Percentiles rank a stretch among this genome's conserved stretches.
phyloP scores from a whole-genome alignment of 139 green algal genomes.

The Pedinophyceae sp. region DNA sequence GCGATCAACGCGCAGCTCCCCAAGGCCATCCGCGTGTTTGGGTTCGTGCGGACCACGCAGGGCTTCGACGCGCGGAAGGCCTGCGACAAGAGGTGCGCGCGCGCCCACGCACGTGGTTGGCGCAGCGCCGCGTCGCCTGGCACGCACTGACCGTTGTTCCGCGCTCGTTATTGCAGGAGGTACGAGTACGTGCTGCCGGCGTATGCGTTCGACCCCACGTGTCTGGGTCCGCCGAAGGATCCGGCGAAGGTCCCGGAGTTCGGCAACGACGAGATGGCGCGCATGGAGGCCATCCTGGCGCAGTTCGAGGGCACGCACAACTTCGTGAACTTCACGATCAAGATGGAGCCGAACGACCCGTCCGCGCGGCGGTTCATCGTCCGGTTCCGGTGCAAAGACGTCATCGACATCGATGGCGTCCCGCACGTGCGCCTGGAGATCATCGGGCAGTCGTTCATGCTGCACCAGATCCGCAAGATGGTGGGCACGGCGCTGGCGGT shows the following conservation, averaged over 20 bases:
- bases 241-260: conserved; percentile 8
- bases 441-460: conserved; percentile 78
- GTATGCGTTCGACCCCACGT: conserved; percentile 55
- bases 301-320: conserved; percentile 77
- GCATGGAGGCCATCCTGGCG: conserved; percentile 46
- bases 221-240: conserved; percentile 1
- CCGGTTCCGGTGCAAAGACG: conserved; percentile 29
- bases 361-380: conserved; percentile 52
- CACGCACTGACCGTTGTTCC: too few species aligned
- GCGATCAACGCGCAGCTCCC: conserved; percentile 57
- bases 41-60: conserved; percentile 56
- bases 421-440: conserved; percentile 48
- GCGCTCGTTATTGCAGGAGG: too few species aligned
- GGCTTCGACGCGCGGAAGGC: conserved; percentile 72
- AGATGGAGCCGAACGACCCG: conserved; percentile 14
- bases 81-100: conserved; percentile 37
- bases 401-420: conserved; percentile 22
- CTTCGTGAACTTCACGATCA: conserved; percentile 81
- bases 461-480: conserved; percentile 91
- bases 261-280: conserved; percentile 15
- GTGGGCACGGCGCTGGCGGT: conserved; percentile 55
- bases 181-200: conserved; percentile 95
- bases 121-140: background rate
- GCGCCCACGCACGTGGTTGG: background rate
- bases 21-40: conserved; percentile 50